Conservation (phyloP, 2,329 filamentous ascomycete genomes). For the Beauveria varroae region DNA sequence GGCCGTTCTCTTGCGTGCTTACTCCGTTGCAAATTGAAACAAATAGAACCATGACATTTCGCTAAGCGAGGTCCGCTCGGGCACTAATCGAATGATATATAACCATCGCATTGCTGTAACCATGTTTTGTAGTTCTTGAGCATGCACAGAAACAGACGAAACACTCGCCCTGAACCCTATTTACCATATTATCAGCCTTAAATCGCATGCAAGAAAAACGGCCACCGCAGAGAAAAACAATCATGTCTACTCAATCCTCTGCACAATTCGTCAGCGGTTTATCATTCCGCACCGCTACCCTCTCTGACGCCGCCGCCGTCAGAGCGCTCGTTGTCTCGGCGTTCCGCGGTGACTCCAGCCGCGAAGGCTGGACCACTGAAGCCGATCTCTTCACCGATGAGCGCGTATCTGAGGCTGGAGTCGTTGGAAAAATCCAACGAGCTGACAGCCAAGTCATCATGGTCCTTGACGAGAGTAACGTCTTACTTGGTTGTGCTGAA, state of each 20-base stretch:
- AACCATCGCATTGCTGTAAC: background rate
- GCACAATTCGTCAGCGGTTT: background rate
- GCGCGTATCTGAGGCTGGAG: constrained; percentile 31
- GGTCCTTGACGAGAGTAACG: constrained; percentile 21
- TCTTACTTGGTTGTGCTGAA: constrained; percentile 37
- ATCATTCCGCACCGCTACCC: constrained; percentile 26
- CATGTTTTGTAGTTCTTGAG: background rate
- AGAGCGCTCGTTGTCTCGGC: constrained; percentile 34
- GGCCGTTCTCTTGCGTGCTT: background rate
- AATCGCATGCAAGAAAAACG: background rate
- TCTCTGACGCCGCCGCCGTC: constrained; percentile 24
- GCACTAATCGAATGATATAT: background rate
- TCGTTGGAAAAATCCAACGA: constrained; percentile 31
- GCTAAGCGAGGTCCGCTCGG: too few relatives aligned
- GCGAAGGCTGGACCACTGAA: constrained; percentile 40
- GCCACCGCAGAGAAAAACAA: too few relatives aligned
- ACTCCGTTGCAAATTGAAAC: background rate
- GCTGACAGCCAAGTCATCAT: constrained; percentile 30
- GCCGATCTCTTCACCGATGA: constrained; percentile 35
- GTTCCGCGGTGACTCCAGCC: constrained; percentile 35
- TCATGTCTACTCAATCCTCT: background rate
- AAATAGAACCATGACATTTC: background rate
- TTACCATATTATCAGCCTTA: too few relatives aligned
- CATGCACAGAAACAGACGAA: background rate
- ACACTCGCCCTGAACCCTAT: background rate